Percentiles rank a stretch among this genome's conserved stretches.
phyloP scores from a whole-genome alignment of 176 grass and related monocot genomes.

The Tillandsia fasciculata region DNA sequence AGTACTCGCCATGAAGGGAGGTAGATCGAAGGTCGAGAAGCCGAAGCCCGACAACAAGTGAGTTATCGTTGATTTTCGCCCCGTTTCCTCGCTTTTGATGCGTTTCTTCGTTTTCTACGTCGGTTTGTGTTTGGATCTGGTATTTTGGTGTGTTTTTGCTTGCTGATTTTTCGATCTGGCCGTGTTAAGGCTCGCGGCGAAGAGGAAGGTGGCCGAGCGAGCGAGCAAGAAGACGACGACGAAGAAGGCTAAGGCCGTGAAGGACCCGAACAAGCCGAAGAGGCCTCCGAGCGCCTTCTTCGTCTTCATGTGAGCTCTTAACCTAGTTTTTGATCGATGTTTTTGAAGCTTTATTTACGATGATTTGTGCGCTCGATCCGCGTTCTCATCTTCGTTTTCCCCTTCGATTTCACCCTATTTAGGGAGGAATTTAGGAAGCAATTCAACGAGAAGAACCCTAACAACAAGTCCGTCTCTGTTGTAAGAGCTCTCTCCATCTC shows the following conservation, averaged over 20 bases:
- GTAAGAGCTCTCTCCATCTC: conserved; percentile 23
- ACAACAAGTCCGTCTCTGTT: conserved; percentile 74
- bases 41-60: conserved; percentile 60
- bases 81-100: neutral
- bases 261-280: conserved; percentile 95
- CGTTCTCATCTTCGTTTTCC: neutral
- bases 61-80: neutral
- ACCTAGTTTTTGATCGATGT: neutral
- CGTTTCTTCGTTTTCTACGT: neutral
- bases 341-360: neutral
- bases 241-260: conserved; percentile 53
- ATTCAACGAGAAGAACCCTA: conserved; percentile 93
- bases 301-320: conserved; percentile 53
- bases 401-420: neutral
- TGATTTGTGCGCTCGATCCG: neutral
- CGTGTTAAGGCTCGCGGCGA: conserved; percentile 45
- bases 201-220: conserved; percentile 54
- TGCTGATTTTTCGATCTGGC: neutral
- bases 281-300: conserved; percentile 82
- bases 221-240: conserved; percentile 20
- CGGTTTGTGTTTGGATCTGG: neutral
- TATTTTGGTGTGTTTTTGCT: neutral
- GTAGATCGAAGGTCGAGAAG: conserved; percentile 47
- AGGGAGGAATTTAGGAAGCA: conserved; percentile 92
- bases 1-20: conserved; percentile 62